These are phyloP conservation scores for Claviceps africana DNA, from an alignment of 2,329 filamentous ascomycete genomes.

Conservation along the genomic window DNA sequence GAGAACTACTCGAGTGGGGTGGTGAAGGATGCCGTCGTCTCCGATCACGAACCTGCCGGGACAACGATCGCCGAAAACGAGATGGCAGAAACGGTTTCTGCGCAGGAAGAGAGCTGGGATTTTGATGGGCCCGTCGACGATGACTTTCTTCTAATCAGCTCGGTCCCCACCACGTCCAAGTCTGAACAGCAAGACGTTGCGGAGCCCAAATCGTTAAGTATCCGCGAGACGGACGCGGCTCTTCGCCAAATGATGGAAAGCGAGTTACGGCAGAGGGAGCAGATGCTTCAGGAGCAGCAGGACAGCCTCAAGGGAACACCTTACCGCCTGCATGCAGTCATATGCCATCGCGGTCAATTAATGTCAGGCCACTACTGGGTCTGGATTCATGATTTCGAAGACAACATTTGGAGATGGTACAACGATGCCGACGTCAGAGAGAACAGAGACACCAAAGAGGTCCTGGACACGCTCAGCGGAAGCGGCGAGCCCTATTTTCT, in stretches of 20 bases:
- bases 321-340: constrained; percentile 81
- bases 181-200: not conserved
- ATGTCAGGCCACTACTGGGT: constrained; percentile 89
- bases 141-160: constrained; percentile 19
- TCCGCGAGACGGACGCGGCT: constrained; percentile 13
- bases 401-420: constrained; percentile 77
- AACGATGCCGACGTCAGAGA: constrained; percentile 76
- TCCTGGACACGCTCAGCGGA: constrained; percentile 52
- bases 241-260: constrained; percentile 31
- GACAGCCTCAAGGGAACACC: constrained; percentile 47
- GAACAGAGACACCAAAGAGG: constrained; percentile 47
- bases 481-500: constrained; percentile 71
- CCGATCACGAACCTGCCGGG: not conserved
- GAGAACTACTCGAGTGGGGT: constrained; percentile 15
- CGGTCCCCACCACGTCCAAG: constrained; percentile 4
- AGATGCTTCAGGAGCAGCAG: constrained; percentile 14
- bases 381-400: constrained; percentile 82
- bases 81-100: not conserved
- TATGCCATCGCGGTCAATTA: constrained; percentile 69
- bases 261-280: constrained; percentile 22
- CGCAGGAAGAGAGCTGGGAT: constrained; percentile 19
- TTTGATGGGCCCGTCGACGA: constrained; percentile 26
- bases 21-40: constrained; percentile 5
- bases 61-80: not conserved
- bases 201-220: constrained; percentile 9